Conservation (phyloP, 805 yeast genomes). For the Clavispora carvajalis region DNA sequence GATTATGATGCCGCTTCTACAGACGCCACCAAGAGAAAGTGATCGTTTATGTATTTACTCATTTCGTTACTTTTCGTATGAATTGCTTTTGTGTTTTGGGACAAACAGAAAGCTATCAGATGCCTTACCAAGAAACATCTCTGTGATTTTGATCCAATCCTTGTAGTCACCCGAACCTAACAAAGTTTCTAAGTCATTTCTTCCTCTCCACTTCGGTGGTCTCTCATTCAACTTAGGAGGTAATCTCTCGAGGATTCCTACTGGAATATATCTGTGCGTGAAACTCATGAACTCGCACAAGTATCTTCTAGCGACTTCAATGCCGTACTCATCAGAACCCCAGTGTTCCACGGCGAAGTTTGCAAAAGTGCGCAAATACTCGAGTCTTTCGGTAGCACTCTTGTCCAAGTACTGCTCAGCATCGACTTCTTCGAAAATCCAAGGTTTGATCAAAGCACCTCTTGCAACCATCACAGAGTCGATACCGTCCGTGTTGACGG, state of each 20-base stretch:
- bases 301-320: constrained; percentile 80
- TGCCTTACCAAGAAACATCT: constrained; percentile 89
- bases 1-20: constrained; percentile 51
- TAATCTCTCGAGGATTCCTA: constrained; percentile 81
- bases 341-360: constrained; percentile 88
- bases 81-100: constrained; percentile 94
- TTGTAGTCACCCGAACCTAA: constrained; percentile 78
- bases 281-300: constrained; percentile 93
- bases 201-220: constrained; percentile 89
- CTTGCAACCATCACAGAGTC: constrained; percentile 97
- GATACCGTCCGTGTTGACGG: constrained; percentile 58
- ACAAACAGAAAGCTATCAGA: constrained; percentile 68
- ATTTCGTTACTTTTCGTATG: constrained; percentile 34
- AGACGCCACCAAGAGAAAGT: constrained; percentile 1
- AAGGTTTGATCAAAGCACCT: constrained; percentile 96
- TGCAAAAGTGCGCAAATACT: constrained; percentile 62
- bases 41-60: not conserved
- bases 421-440: constrained; percentile 97
- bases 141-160: constrained; percentile 96
- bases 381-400: constrained; percentile 83
- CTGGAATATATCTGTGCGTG: constrained; percentile 90
- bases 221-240: constrained; percentile 91
- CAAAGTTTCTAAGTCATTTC: constrained; percentile 87
- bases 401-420: constrained; percentile 87
- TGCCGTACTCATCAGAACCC: constrained; percentile 96